Conservation (phyloP, 352 stramenopile species). For the Globisporangium yorkense region DNA sequence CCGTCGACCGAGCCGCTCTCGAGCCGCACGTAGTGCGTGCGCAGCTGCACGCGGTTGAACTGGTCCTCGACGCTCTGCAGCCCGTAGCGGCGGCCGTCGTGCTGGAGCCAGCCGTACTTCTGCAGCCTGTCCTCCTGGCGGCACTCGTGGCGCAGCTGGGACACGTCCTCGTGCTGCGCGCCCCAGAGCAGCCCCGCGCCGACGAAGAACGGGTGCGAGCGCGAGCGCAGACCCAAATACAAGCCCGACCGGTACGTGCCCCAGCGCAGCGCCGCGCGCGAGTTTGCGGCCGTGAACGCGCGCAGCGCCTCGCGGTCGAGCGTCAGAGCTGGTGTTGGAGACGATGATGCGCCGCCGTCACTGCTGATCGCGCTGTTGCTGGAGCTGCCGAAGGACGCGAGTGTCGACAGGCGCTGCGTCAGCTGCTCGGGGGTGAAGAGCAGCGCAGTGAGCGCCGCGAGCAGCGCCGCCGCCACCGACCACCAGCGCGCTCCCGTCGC, state of each 20-base stretch:
- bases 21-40: slow-evolving; percentile 55
- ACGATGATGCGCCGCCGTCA: not conserved
- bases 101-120: slow-evolving; percentile 75
- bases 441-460: not conserved
- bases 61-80: slow-evolving; percentile 64
- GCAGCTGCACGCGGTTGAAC: slow-evolving; percentile 60
- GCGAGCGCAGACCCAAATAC: slow-evolving; percentile 78
- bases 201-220: slow-evolving; percentile 53
- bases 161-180: slow-evolving; percentile 59
- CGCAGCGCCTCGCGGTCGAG: slow-evolving; percentile 31
- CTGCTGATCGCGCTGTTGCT: not conserved
- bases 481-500: not conserved
- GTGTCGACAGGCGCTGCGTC: not conserved
- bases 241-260: slow-evolving; percentile 69
- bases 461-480: not conserved
- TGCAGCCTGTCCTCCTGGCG: slow-evolving; percentile 72
- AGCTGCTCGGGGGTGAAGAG: slow-evolving; percentile 2
- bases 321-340: not conserved
- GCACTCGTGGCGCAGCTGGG: slow-evolving; percentile 69
- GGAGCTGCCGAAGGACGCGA: not conserved
- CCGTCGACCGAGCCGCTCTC: slow-evolving; percentile 16
- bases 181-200: slow-evolving; percentile 72
- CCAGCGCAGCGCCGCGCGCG: slow-evolving; percentile 40
- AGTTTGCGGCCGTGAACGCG: slow-evolving; percentile 30
- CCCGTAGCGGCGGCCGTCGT: slow-evolving; percentile 61